Percentiles rank a stretch among this genome's conserved stretches.
Conservation (phyloP, 345 rosid genomes). For the Clarkia xantiana region DNA sequence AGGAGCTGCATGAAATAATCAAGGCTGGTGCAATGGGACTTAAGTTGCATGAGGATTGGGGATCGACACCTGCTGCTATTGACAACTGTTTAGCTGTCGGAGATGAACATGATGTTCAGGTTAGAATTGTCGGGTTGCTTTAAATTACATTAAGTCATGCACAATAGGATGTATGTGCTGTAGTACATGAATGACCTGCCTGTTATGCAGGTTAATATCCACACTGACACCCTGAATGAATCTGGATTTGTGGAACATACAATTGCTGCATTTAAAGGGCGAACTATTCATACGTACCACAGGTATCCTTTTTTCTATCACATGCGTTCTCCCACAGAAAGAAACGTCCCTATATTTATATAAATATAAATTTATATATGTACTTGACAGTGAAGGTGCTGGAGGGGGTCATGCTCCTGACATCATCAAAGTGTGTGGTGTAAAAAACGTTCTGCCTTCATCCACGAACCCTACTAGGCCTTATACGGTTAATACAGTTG, state of each 20-base stretch:
- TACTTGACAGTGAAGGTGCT: conserved; percentile 78
- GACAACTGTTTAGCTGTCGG: conserved; percentile 79
- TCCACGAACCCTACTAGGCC: conserved; percentile 96
- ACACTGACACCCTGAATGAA: conserved; percentile 90
- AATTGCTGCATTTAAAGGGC: conserved; percentile 64
- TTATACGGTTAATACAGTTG: conserved; percentile 71
- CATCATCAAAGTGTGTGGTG: conserved; percentile 94
- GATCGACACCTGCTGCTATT: conserved; percentile 90
- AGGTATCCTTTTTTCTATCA: conserved; percentile 33
- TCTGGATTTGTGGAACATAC: conserved; percentile 97
- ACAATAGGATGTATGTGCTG: too few species aligned
- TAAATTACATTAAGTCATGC: not conserved
- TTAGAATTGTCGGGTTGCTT: conserved; percentile 6
- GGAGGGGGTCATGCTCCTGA: conserved; percentile 99
- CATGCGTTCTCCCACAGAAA: not conserved
- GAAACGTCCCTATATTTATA: too few species aligned
- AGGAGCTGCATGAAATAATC: conserved; percentile 58
- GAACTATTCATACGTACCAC: conserved; percentile 95
- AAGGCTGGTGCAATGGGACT: conserved; percentile 98
- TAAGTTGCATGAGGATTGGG: conserved; percentile 99
- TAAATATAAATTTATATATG: too few species aligned
- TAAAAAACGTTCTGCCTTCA: conserved; percentile 76
- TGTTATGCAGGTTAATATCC: conserved; percentile 69
- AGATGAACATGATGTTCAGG: conserved; percentile 73
- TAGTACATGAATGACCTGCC: too few species aligned